phyloP scores from a whole-genome alignment of 805 yeast genomes.

The Candida coquimbonensis region DNA sequence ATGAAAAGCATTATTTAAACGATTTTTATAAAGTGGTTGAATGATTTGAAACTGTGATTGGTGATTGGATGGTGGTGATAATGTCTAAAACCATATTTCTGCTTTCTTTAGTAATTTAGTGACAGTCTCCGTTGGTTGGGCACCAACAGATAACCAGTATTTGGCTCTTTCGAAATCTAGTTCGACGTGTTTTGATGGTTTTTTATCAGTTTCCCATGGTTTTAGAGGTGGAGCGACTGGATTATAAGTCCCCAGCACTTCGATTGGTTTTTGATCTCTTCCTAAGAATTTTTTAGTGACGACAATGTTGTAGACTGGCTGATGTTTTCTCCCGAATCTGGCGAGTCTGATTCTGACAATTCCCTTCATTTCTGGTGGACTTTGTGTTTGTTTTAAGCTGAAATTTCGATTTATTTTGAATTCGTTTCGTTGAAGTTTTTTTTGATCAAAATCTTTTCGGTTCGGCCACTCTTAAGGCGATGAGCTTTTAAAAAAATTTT shows the following conservation, averaged over 20 bases:
- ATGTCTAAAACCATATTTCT: slow-evolving; percentile 39
- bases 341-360: slow-evolving; percentile 84
- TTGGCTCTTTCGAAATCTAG: slow-evolving; percentile 85
- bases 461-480: not conserved
- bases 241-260: slow-evolving; percentile 89
- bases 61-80: too few species aligned
- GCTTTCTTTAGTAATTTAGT: slow-evolving; percentile 70
- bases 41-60: not conserved
- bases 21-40: not conserved
- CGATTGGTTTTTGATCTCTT: slow-evolving; percentile 84
- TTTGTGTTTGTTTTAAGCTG: not conserved
- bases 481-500: slow-evolving; percentile 8
- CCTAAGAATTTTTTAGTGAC: slow-evolving; percentile 72
- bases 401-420: not conserved
- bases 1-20: not conserved
- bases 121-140: slow-evolving; percentile 85
- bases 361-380: slow-evolving; percentile 44
- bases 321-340: slow-evolving; percentile 83
- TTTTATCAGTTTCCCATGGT: slow-evolving; percentile 47
- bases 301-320: slow-evolving; percentile 88
- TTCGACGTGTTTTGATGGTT: slow-evolving; percentile 70
- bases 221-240: slow-evolving; percentile 71
- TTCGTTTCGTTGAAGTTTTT: not conserved
- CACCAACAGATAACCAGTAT: slow-evolving; percentile 97
- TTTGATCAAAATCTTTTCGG: not conserved